A percentile compares a stretch with the other conserved stretches of the same genome.
Conservation (phyloP, 1,284 basidiomycete genomes). For the Polyporus tsugae region DNA sequence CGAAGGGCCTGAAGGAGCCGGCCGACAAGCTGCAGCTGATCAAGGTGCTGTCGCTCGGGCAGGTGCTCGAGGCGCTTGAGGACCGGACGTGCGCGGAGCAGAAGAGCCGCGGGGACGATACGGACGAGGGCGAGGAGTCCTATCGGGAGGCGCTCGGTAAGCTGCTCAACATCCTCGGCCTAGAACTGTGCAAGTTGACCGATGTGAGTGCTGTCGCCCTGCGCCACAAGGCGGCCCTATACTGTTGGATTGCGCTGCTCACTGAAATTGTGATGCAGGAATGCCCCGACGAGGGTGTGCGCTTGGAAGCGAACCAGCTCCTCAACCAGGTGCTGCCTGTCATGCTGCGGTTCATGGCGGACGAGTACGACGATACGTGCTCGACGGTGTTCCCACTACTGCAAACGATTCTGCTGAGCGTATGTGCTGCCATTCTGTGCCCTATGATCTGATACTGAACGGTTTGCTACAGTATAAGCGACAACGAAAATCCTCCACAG, state of each 20-base stretch:
- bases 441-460: slow-evolving; percentile 2
- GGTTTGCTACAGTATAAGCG: slow-evolving; percentile 74
- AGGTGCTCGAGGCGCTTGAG: slow-evolving; percentile 84
- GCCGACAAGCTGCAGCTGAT: slow-evolving; percentile 92
- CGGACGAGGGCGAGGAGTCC: slow-evolving; percentile 82
- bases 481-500: slow-evolving; percentile 69
- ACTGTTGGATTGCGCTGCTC: slow-evolving; percentile 1
- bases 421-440: slow-evolving; percentile 50
- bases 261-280: slow-evolving; percentile 53
- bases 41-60: slow-evolving; percentile 86
- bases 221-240: background rate
- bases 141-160: slow-evolving; percentile 92
- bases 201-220: slow-evolving; percentile 65
- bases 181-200: slow-evolving; percentile 85
- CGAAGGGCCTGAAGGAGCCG: slow-evolving; percentile 94
- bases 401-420: slow-evolving; percentile 76
- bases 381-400: slow-evolving; percentile 87
- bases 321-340: slow-evolving; percentile 82
- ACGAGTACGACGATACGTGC: slow-evolving; percentile 88
- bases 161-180: slow-evolving; percentile 84
- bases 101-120: slow-evolving; percentile 68
- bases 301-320: slow-evolving; percentile 73
- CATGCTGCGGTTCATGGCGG: slow-evolving; percentile 89
- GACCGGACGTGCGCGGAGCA: slow-evolving; percentile 77
- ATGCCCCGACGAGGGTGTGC: slow-evolving; percentile 66